Percentiles rank a stretch among this genome's conserved stretches.
Conservation (phyloP, 2,329 filamentous ascomycete genomes). For the Pyricularia pennisetigena region DNA sequence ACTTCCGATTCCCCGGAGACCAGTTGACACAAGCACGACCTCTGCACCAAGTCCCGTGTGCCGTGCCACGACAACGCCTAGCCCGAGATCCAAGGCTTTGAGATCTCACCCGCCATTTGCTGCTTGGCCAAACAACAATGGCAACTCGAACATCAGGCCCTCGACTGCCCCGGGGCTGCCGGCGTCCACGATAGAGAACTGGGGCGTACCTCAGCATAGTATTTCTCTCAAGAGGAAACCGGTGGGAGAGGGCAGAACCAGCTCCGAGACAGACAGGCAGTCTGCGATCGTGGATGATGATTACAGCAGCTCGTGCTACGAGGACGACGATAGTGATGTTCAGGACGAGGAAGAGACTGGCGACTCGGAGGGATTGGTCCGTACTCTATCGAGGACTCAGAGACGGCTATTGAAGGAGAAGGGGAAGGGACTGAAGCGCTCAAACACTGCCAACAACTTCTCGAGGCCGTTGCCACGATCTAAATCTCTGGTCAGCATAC, state of each 20-base stretch:
- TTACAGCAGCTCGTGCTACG: background rate
- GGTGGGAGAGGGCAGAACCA: background rate
- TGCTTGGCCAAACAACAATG: background rate
- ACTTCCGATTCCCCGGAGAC: background rate
- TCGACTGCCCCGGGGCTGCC: background rate
- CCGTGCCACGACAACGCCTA: background rate
- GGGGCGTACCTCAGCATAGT: background rate
- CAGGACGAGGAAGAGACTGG: background rate
- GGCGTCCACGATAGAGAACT: background rate
- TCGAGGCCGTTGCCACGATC: slow-evolving; percentile 4
- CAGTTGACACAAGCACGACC: background rate
- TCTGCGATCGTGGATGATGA: background rate
- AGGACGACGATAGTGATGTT: background rate
- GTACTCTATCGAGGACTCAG: background rate
- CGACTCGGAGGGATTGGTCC: background rate
- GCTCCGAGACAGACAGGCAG: background rate
- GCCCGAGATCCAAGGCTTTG: slow-evolving; percentile 1
- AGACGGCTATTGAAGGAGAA: background rate
- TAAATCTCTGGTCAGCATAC: background rate
- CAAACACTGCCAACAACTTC: slow-evolving; percentile 5
- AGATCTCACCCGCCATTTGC: slow-evolving; percentile 3
- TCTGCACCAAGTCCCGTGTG: background rate
- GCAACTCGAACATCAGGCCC: background rate
- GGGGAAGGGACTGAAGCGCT: background rate
- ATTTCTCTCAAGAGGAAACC: slow-evolving; percentile 3